These are phyloP conservation scores for Penicillium bialowiezense DNA, from an alignment of 495 filamentous ascomycete species.

Conservation along the genomic window DNA sequence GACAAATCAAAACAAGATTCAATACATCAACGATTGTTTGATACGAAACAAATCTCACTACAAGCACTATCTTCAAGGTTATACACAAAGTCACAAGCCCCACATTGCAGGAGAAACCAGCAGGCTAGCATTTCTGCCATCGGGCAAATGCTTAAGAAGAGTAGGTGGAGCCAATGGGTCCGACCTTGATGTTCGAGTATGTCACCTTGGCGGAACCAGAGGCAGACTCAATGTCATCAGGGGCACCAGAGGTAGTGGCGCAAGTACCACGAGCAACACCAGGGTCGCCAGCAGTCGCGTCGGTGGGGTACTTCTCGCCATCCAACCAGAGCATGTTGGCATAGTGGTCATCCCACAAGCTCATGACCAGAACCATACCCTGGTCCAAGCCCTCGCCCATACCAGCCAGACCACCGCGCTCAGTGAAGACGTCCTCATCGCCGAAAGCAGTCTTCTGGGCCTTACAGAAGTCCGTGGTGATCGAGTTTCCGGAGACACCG, in stretches of 20 bases:
- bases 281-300: constrained; percentile 47
- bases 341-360: constrained; percentile 70
- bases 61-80: no score
- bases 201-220: constrained; percentile 55
- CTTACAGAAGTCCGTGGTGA: constrained; percentile 61
- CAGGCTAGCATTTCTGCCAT: neutral
- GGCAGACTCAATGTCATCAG: constrained; percentile 55
- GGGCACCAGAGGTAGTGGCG: constrained; percentile 56
- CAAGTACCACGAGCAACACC: constrained; percentile 68
- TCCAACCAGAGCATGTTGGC: constrained; percentile 81
- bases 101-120: constrained; percentile 1
- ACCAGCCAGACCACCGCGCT: constrained; percentile 55
- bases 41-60: no score
- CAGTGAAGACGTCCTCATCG: constrained; percentile 55
- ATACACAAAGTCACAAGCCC: neutral
- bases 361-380: constrained; percentile 70
- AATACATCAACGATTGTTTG: no score
- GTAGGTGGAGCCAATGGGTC: constrained; percentile 50
- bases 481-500: constrained; percentile 52
- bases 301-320: constrained; percentile 58
- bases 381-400: constrained; percentile 54
- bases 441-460: constrained; percentile 59
- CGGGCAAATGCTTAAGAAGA: constrained; percentile 14
- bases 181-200: constrained; percentile 57
- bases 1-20: neutral